phyloP scores from a whole-genome alignment of 2,329 filamentous ascomycete genomes.

The Hymenoscyphus linearis region DNA sequence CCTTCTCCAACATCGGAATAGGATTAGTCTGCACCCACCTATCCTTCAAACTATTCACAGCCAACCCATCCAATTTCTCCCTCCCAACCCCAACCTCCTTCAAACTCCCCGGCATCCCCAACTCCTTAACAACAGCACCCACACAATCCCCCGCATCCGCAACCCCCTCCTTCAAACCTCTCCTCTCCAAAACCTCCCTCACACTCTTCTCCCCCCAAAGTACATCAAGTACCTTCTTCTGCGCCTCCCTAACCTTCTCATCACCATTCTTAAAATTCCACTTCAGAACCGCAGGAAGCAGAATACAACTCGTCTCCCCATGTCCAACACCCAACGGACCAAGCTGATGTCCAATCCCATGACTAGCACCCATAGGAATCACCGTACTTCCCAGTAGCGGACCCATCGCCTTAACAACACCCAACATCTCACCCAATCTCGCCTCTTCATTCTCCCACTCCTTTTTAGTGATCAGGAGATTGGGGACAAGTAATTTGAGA shows the following conservation, averaged over 20 bases:
- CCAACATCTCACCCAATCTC: conserved; percentile 31
- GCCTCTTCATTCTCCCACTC: conserved; percentile 17
- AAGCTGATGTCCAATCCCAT: conserved; percentile 41
- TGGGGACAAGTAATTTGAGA: conserved; percentile 23
- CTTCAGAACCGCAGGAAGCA: conserved; percentile 50
- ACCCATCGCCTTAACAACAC: conserved; percentile 47
- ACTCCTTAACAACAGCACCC: conserved; percentile 43
- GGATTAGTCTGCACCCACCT: conserved; percentile 47
- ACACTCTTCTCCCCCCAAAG: conserved; percentile 22
- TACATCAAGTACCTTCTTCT: conserved; percentile 21
- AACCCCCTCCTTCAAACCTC: conserved; percentile 16
- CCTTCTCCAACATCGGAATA: conserved; percentile 41
- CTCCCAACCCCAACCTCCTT: conserved; percentile 45
- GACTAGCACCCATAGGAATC: conserved; percentile 36
- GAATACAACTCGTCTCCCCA: conserved; percentile 54
- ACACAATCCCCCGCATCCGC: conserved; percentile 47
- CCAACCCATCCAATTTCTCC: conserved; percentile 43
- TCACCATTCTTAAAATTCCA: conserved; percentile 39
- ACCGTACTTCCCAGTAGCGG: conserved; percentile 35
- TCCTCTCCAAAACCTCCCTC: conserved; percentile 13
- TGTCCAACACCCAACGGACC: conserved; percentile 46
- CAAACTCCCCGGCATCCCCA: conserved; percentile 50
- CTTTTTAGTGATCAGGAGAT: conserved; percentile 22
- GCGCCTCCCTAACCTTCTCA: conserved; percentile 13
- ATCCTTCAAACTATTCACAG: conserved; percentile 45